phyloP scores from a whole-genome alignment of 176 grass and related monocot species.

The Thinopyrum elongatum region DNA sequence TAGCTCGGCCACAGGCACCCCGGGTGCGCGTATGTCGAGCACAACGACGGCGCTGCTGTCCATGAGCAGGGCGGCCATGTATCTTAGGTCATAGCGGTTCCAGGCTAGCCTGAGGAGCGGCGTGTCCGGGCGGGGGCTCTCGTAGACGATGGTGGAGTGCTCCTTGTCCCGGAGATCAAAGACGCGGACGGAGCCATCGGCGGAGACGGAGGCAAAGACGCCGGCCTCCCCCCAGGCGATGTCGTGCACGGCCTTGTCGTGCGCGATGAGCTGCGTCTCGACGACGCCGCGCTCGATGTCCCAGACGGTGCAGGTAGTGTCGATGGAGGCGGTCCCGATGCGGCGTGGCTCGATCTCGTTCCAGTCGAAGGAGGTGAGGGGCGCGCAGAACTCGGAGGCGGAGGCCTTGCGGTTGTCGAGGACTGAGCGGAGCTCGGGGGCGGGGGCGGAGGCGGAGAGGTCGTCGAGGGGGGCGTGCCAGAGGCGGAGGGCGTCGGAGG shows the following conservation, averaged over 20 bases:
- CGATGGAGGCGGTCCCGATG: slow-evolving; percentile 88
- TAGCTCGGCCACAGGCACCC: slow-evolving; percentile 82
- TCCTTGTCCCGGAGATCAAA: slow-evolving; percentile 99
- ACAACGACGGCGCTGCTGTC: slow-evolving; percentile 88
- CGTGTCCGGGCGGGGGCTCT: slow-evolving; percentile 91
- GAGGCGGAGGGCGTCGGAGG: slow-evolving; percentile 74
- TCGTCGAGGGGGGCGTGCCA: slow-evolving; percentile 64
- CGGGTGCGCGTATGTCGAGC: slow-evolving; percentile 87
- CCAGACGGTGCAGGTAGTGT: slow-evolving; percentile 98
- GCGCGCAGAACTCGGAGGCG: slow-evolving; percentile 80
- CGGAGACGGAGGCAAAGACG: slow-evolving; percentile 88
- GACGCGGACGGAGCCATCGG: slow-evolving; percentile 91
- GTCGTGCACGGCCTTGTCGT: slow-evolving; percentile 99
- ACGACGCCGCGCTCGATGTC: slow-evolving; percentile 88
- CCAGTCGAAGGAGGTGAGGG: slow-evolving; percentile 98
- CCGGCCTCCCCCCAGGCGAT: slow-evolving; percentile 94
- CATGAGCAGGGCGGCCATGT: slow-evolving; percentile 94
- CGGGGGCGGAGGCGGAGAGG: slow-evolving; percentile 17
- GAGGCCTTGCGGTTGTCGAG: slow-evolving; percentile 87
- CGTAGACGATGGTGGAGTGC: slow-evolving; percentile 95
- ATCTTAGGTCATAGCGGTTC: slow-evolving; percentile 72
- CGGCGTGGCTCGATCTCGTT: slow-evolving; percentile 77
- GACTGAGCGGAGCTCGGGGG: slow-evolving; percentile 62
- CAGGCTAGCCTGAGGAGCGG: slow-evolving; percentile 87
- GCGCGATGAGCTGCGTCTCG: slow-evolving; percentile 99